phyloP scores from a whole-genome alignment of 345 rosid species.

The Odontarrhena argentea region DNA sequence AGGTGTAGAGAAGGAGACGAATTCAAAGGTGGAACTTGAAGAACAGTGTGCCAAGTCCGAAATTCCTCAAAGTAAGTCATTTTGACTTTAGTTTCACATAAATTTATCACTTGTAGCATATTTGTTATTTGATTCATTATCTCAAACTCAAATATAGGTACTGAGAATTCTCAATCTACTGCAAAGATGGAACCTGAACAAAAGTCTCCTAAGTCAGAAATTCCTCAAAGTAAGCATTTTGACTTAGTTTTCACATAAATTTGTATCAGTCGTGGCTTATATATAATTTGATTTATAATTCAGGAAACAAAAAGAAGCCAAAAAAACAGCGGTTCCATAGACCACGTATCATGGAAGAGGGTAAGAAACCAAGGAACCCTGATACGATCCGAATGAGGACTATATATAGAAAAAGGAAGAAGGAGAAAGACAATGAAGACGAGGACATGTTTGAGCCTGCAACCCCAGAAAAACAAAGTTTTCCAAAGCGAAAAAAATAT shows the following conservation, averaged over 20 bases:
- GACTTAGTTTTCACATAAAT: no score
- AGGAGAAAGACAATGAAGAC: neutral
- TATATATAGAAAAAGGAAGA: constrained; percentile 14
- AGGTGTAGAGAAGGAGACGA: neutral
- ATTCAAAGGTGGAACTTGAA: neutral
- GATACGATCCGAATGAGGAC: constrained; percentile 12
- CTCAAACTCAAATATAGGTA: no score
- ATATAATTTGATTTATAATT: no score
- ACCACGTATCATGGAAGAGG: constrained; percentile 32
- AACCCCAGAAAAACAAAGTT: constrained; percentile 31
- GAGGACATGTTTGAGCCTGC: neutral
- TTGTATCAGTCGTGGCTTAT: no score
- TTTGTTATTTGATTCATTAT: no score
- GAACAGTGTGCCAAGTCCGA: neutral
- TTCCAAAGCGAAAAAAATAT: constrained; percentile 9
- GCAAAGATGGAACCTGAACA: no score
- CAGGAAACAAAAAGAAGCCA: neutral
- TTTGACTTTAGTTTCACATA: no score
- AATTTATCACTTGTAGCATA: no score
- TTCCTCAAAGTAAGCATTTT: no score
- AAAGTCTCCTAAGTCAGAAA: no score
- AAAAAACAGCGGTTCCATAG: constrained; percentile 10
- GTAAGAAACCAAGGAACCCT: constrained; percentile 17
- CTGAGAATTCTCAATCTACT: no score
- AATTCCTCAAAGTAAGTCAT: constrained; percentile 1